Evolutionary conservation across 768 basidiomycete genomes (phyloP), one percentile per base, ranked within the genome.

Genomic region (Thelephora aurantiotincta): DNA sequence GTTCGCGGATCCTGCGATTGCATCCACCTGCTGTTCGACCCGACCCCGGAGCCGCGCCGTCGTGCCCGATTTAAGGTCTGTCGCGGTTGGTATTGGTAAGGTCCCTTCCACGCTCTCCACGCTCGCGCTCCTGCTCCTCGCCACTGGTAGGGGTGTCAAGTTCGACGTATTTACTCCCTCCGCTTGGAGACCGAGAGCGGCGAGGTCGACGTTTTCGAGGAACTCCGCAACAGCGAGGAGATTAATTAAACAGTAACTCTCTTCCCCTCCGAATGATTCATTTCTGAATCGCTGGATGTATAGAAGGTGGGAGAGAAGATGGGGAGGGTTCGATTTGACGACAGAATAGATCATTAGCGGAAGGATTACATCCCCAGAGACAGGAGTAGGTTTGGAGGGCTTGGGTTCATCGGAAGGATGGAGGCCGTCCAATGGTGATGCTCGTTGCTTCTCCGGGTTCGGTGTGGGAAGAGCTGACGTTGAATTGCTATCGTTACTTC

Each of bases 201-300:
- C 81, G 48, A 96, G 68, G 65, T 97, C 91, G 33, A 97, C 90
- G 58, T 92, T 88, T 65, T 94, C 91, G 45, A 97, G 69, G 61
- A 97, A 99, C 59, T 97, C 93, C 1, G 87, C 88, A 5, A 94
- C 92, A 11, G 94, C 94, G 71, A 93, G 79, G 35, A 96, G 69
- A 63, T 96, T 98, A 61, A 97, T 86, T 35, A 94, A 72, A 50
- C 92, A 97, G 57, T 92, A 99, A 43, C 79, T 81, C 56, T 89
- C 87, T 58, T 97, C 91, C 2, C 92, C 92, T 2, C 55, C 77
- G 2, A 74, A 58, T 1, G 66, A 59, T 48, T 75, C 72, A 48
- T 76, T 73, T 35, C 77, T 57, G 55, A 78, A 81, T 23, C 78
- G 66, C 54, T 81, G 70, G 33, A 79, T 71, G 66, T 73, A 73